A percentile compares a stretch with the other conserved stretches of the same genome.
These are phyloP conservation scores for Zymoseptoria passerinii DNA, from an alignment of 2,329 filamentous ascomycete genomes.

Conservation along the genomic window DNA sequence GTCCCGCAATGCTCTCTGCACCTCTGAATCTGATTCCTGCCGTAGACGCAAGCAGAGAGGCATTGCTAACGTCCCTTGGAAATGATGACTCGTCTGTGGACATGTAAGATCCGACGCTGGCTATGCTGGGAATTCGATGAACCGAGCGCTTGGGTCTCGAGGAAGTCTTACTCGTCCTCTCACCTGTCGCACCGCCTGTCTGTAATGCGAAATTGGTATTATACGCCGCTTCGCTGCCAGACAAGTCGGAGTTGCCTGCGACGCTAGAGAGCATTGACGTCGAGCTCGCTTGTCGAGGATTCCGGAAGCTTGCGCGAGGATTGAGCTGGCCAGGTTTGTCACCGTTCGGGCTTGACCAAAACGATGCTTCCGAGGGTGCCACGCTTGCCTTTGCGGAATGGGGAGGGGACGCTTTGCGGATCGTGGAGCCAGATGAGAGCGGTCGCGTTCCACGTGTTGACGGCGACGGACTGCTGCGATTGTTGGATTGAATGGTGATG, in stretches of 20 bases:
- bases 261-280: constrained; percentile 51
- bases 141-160: constrained; percentile 48
- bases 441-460: constrained; percentile 5
- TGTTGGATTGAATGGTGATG: background rate
- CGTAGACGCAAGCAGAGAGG: constrained; percentile 19
- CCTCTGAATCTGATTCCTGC: constrained; percentile 38
- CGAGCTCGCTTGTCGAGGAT: constrained; percentile 48
- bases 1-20: constrained; percentile 54
- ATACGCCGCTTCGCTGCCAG: constrained; percentile 67
- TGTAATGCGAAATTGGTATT: constrained; percentile 75
- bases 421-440: constrained; percentile 15
- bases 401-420: constrained; percentile 12
- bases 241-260: constrained; percentile 46
- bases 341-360: constrained; percentile 5
- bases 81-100: constrained; percentile 15
- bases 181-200: constrained; percentile 65
- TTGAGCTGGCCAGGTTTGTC: constrained; percentile 16
- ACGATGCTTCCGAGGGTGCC: constrained; percentile 3
- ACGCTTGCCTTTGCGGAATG: constrained; percentile 8
- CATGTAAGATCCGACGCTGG: constrained; percentile 72
- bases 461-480: constrained; percentile 1
- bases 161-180: constrained; percentile 21
- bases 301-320: constrained; percentile 48
- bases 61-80: constrained; percentile 28
- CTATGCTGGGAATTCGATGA: constrained; percentile 72